These are phyloP conservation scores for Trypanosoma mega DNA, from an alignment of 208 protist species.

Conservation along the genomic window DNA sequence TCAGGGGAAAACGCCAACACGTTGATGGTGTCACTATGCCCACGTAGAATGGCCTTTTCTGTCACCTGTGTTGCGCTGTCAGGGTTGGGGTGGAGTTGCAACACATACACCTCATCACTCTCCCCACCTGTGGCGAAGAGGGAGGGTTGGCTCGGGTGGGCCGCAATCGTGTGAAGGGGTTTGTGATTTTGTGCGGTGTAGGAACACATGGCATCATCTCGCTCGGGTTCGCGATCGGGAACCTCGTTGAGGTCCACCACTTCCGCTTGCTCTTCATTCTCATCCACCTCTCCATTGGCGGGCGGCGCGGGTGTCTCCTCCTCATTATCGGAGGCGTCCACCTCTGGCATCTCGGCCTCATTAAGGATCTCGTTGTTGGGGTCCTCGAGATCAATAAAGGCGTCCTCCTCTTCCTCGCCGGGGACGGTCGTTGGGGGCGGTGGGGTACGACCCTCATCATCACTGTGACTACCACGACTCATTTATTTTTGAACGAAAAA, in stretches of 20 bases:
- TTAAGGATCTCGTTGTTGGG: slow-evolving; percentile 76
- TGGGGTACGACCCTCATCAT: neutral
- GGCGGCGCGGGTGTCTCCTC: slow-evolving; percentile 15
- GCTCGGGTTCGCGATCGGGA: slow-evolving; percentile 71
- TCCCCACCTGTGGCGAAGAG: slow-evolving; percentile 71
- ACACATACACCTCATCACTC: slow-evolving; percentile 74
- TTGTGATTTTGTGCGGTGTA: slow-evolving; percentile 48
- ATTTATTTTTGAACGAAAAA: no score
- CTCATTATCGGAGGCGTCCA: slow-evolving; percentile 23
- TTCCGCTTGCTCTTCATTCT: slow-evolving; percentile 27
- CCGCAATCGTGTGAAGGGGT: slow-evolving; percentile 64
- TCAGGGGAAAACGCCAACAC: slow-evolving; percentile 82
- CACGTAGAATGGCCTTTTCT: slow-evolving; percentile 39
- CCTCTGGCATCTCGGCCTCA: slow-evolving; percentile 35
- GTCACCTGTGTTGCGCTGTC: neutral
- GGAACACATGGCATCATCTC: slow-evolving; percentile 70
- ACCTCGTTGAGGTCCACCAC: slow-evolving; percentile 78
- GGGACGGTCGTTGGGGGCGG: neutral
- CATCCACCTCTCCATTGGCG: slow-evolving; percentile 20
- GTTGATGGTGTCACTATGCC: slow-evolving; percentile 81
- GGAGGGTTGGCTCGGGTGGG: slow-evolving; percentile 36
- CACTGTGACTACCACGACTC: neutral
- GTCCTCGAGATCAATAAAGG: slow-evolving; percentile 85
- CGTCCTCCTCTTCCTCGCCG: slow-evolving; percentile 49
- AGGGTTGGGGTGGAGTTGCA: slow-evolving; percentile 15